phyloP scores from a whole-genome alignment of 208 protist genomes.

The Acanthamoeba sp. region DNA sequence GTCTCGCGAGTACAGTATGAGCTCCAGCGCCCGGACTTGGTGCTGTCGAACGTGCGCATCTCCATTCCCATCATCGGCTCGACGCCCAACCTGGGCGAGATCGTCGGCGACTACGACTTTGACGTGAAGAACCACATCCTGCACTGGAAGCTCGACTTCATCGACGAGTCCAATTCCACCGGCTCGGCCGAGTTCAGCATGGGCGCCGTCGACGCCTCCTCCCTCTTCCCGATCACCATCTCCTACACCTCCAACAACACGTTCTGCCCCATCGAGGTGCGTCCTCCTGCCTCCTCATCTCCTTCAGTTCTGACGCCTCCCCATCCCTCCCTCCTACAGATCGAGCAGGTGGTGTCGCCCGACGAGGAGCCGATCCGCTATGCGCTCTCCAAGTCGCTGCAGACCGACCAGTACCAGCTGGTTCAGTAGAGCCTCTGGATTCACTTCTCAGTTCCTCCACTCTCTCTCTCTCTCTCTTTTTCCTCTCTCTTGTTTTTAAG shows the following conservation, averaged over 20 bases:
- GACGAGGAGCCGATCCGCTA: background rate
- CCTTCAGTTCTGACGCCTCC: no score
- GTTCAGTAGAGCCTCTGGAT: conserved; percentile 39
- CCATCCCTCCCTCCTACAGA: background rate
- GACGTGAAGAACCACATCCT: conserved; percentile 67
- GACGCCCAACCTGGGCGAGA: conserved; percentile 41
- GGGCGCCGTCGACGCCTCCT: background rate
- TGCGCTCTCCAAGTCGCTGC: background rate
- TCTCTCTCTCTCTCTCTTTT: no score
- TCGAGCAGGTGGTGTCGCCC: background rate
- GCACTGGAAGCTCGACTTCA: conserved; percentile 84
- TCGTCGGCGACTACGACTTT: conserved; percentile 82
- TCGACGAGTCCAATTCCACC: conserved; percentile 83
- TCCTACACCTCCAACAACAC: conserved; percentile 70
- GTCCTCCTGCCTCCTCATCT: background rate
- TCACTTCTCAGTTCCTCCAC: no score
- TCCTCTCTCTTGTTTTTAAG: no score
- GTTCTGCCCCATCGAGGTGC: conserved; percentile 61
- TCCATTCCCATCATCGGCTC: conserved; percentile 58
- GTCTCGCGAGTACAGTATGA: no score
- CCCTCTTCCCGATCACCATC: conserved; percentile 83
- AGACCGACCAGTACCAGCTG: conserved; percentile 45
- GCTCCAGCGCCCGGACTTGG: conserved; percentile 47
- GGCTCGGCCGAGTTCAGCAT: conserved; percentile 84
- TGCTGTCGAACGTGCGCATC: conserved; percentile 62